Conservation (phyloP, 2,329 filamentous ascomycete species). For the Zymoseptoria passerinii region DNA sequence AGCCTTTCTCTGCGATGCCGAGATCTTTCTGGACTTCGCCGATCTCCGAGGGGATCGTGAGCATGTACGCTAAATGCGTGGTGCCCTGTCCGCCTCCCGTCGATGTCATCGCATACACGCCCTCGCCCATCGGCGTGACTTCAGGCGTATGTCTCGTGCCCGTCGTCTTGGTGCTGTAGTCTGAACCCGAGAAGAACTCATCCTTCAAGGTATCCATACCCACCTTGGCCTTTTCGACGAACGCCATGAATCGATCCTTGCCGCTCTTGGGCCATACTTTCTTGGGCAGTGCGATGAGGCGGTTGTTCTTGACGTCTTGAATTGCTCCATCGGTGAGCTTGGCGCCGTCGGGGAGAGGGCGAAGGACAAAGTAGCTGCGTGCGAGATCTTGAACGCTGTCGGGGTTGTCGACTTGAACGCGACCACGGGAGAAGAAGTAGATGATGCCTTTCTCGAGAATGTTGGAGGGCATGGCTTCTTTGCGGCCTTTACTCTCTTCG, state of each 20-base stretch:
- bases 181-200: conserved; percentile 56
- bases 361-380: conserved; percentile 70
- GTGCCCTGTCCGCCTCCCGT: conserved; percentile 50
- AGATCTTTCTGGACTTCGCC: conserved; percentile 68
- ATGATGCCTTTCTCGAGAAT: conserved; percentile 82
- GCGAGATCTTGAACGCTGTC: conserved; percentile 63
- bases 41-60: conserved; percentile 63
- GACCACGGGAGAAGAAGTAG: conserved; percentile 80
- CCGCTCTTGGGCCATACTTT: conserved; percentile 67
- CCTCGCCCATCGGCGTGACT: conserved; percentile 70
- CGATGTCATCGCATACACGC: conserved; percentile 72
- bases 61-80: conserved; percentile 70
- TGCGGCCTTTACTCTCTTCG: conserved; percentile 43
- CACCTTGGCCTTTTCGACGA: conserved; percentile 66
- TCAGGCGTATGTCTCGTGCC: conserved; percentile 61
- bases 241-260: conserved; percentile 66
- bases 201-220: conserved; percentile 64
- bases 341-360: conserved; percentile 62
- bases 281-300: conserved; percentile 73
- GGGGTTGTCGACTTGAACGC: conserved; percentile 65
- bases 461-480: conserved; percentile 46
- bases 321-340: conserved; percentile 53
- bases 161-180: conserved; percentile 68
- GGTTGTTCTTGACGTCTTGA: conserved; percentile 52
- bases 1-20: conserved; percentile 62